Conservation (phyloP, 2,329 filamentous ascomycete genomes). For the Cordyceps pruinosa region DNA sequence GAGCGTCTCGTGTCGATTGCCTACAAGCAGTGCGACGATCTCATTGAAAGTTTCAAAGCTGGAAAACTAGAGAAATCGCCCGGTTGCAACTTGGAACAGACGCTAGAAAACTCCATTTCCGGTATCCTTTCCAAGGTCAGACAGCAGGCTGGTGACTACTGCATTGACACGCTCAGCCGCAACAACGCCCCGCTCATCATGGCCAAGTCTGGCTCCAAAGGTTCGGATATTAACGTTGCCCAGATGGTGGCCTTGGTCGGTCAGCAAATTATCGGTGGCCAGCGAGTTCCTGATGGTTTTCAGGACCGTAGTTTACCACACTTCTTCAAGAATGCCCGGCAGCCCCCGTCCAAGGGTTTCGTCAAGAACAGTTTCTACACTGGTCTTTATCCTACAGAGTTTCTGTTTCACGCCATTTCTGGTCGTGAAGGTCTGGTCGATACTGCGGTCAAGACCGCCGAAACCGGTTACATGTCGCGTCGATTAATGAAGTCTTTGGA, state of each 20-base stretch:
- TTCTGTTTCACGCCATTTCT: slow-evolving; percentile 97
- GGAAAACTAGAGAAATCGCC: slow-evolving; percentile 79
- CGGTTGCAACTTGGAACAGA: slow-evolving; percentile 86
- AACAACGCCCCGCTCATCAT: slow-evolving; percentile 93
- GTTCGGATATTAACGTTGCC: slow-evolving; percentile 94
- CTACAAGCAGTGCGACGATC: slow-evolving; percentile 72
- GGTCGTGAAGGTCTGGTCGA: slow-evolving; percentile 97
- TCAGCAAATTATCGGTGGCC: slow-evolving; percentile 92
- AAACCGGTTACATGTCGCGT: slow-evolving; percentile 98
- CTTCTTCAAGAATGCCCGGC: slow-evolving; percentile 86
- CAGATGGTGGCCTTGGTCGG: slow-evolving; percentile 98
- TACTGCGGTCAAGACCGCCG: slow-evolving; percentile 97
- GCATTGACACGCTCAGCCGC: slow-evolving; percentile 80
- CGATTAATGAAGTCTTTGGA: slow-evolving; percentile 97
- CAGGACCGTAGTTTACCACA: slow-evolving; percentile 92
- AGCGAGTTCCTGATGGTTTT: slow-evolving; percentile 91
- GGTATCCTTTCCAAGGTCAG: slow-evolving; percentile 89
- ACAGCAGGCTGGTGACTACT: slow-evolving; percentile 83
- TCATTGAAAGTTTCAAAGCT: slow-evolving; percentile 73
- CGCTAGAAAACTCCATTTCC: slow-evolving; percentile 82
- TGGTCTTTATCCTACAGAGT: slow-evolving; percentile 82
- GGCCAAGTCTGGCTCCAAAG: slow-evolving; percentile 95
- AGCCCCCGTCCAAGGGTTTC: slow-evolving; percentile 94
- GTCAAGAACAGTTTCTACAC: slow-evolving; percentile 97
- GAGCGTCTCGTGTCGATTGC: slow-evolving; percentile 68